phyloP scores from a whole-genome alignment of 306 rosid species.

The Quercus bicolor region DNA sequence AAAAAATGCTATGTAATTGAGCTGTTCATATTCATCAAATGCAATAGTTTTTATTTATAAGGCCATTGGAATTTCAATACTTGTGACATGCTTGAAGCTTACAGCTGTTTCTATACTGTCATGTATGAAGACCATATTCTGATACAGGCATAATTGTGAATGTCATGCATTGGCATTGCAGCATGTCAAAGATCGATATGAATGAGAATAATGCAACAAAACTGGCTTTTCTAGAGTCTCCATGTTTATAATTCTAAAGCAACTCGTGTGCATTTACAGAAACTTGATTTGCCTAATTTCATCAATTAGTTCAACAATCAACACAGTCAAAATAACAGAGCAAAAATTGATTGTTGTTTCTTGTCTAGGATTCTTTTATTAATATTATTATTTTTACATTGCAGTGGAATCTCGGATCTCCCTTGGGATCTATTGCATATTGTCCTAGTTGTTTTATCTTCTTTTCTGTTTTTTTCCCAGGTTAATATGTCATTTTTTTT shows the following conservation, averaged over 20 bases:
- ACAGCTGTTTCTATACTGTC: background rate
- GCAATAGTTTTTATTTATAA: background rate
- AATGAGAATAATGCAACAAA: background rate
- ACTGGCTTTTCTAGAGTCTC: background rate
- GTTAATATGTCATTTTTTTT: conserved; percentile 11
- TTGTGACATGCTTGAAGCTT: background rate
- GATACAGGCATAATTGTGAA: background rate
- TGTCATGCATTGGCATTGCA: background rate
- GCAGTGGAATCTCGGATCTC: conserved; percentile 7
- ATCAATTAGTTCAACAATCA: background rate
- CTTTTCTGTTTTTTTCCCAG: conserved; percentile 3
- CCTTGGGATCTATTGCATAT: background rate
- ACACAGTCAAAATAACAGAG: background rate
- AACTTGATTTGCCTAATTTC: background rate
- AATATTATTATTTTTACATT: background rate
- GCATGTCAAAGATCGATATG: background rate
- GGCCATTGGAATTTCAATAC: background rate
- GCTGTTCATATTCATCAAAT: background rate
- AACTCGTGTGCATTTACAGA: background rate
- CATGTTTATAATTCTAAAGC: too few relatives aligned
- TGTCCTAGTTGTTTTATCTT: conserved; percentile 15
- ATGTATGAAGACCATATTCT: background rate
- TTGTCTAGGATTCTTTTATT: background rate
- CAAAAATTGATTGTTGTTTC: background rate
- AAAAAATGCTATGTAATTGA: background rate